Evolutionary conservation across 495 filamentous ascomycete genomes (phyloP), one percentile per base, ranked within the genome.

Genomic region (Penicillium samsonianum): DNA sequence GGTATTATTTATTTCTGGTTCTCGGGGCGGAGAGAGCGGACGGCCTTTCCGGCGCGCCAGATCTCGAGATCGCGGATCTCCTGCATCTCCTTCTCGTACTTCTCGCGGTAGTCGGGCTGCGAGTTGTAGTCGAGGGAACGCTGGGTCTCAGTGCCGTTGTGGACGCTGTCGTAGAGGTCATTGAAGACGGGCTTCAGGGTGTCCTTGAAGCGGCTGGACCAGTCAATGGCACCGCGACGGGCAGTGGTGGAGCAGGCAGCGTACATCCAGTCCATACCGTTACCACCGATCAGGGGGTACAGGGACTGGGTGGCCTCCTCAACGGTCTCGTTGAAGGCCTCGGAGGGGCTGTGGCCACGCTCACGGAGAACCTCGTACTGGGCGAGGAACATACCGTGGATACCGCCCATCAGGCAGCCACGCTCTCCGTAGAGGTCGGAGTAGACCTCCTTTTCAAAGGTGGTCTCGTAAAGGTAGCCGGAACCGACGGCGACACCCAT

Each of bases 241-340:
- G 94, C 94, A 40, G 95, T 98, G 68, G 95, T 98, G 53, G 93
- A 98, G 89, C 94, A 98, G 63, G 94, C 94, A 65, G 92, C 91
- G 82, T 96, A 98, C 95, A 98, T 98, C 91, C 94, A 98, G 83
- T 98, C 94, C 94, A 98, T 98, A 65, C 94, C 94, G 75, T 98
- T 88, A 68, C 82, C 83, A 72, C 92, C 94, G 68, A 98, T 98
- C 64, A 98, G 82, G 55, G 94, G 94, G 84, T 98, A 98, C 58
- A 98, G 83, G 64, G 86, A 90, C 85, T 98, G 95, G 40, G 94
- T 98, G 59, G 94, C 94, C 81, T 98, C 94, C 83, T 98, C 94
- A 57, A 98, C 94, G 62, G 94, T 97, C 90, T 98, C 94, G 84
- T 98, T 98, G 89, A 98, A 98, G 59, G 94, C 94, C 82, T 98